A percentile compares a stretch with the other conserved stretches of the same genome.
Evolutionary conservation across 495 filamentous ascomycete genomes (phyloP).

Genomic region (Annulohypoxylon moriforme): DNA sequence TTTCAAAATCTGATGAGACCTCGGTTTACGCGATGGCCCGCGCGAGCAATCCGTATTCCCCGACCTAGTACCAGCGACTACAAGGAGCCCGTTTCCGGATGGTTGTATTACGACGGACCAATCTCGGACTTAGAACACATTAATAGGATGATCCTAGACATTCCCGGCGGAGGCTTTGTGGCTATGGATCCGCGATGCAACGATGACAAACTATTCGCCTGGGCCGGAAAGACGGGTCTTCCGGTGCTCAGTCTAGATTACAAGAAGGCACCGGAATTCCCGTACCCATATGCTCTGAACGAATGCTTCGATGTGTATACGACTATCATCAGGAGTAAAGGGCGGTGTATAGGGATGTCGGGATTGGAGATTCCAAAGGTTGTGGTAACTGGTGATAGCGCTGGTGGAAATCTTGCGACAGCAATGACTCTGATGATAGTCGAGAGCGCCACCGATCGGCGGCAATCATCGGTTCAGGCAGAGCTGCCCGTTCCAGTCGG

Average conservation of each 20-base stretch:
- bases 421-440: constrained; percentile 88
- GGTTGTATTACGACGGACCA: constrained; percentile 95
- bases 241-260: constrained; percentile 94
- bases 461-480: constrained; percentile 67
- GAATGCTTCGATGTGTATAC: constrained; percentile 97
- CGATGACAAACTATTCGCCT: constrained; percentile 91
- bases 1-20: constrained; percentile 78
- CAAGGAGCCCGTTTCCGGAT: constrained; percentile 82
- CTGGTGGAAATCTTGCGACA: constrained; percentile 89
- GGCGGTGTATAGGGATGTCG: constrained; percentile 85
- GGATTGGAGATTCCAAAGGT: constrained; percentile 77
- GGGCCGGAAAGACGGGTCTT: constrained; percentile 85
- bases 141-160: constrained; percentile 84
- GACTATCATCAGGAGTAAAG: constrained; percentile 77
- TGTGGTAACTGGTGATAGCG: constrained; percentile 89
- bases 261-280: constrained; percentile 91
- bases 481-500: constrained; percentile 82
- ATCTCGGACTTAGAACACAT: constrained; percentile 79
- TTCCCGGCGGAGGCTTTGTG: constrained; percentile 95
- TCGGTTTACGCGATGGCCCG: constrained; percentile 79
- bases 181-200: constrained; percentile 92
- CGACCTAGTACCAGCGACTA: constrained; percentile 82
- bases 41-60: constrained; percentile 84
- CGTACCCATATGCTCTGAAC: constrained; percentile 94
- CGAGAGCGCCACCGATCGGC: constrained; percentile 70